phyloP scores from a whole-genome alignment of 345 rosid species.

The Orychophragmus violaceus region DNA sequence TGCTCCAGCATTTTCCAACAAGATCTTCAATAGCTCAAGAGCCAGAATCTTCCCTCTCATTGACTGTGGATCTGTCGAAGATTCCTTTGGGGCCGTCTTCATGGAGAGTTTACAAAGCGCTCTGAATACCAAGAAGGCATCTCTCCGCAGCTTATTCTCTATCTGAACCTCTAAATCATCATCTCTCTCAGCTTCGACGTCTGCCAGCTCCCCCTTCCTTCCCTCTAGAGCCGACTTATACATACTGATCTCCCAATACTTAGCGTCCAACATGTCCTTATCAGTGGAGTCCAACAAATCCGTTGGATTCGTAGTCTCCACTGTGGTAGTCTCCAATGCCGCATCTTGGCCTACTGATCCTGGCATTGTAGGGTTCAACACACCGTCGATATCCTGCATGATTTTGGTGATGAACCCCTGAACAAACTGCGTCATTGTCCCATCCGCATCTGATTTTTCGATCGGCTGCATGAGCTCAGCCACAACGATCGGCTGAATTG shows the following conservation, averaged over 20 bases:
- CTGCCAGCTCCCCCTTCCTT: constrained; percentile 86
- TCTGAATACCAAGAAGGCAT: constrained; percentile 92
- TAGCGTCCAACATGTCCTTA: constrained; percentile 96
- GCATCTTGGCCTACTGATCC: constrained; percentile 47
- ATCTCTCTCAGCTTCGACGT: constrained; percentile 78
- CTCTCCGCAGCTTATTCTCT: constrained; percentile 94
- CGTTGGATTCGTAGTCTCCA: constrained; percentile 61
- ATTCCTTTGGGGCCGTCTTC: constrained; percentile 94
- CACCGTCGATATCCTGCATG: constrained; percentile 72
- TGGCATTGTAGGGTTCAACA: constrained; percentile 45
- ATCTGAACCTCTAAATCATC: constrained; percentile 95
- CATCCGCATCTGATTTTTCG: constrained; percentile 74
- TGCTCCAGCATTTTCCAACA: constrained; percentile 97
- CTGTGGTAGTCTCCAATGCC: constrained; percentile 49
- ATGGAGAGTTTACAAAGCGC: constrained; percentile 97
- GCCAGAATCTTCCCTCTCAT: constrained; percentile 99
- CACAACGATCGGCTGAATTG: constrained; percentile 92
- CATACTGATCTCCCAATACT: constrained; percentile 99
- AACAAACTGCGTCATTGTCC: constrained; percentile 76
- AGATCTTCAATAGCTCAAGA: constrained; percentile 87
- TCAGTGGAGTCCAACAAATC: constrained; percentile 72
- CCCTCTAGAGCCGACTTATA: constrained; percentile 96
- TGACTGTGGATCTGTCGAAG: constrained; percentile 71
- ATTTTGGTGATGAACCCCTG: constrained; percentile 75
- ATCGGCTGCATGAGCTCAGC: constrained; percentile 87